phyloP scores from a whole-genome alignment of 2,329 filamentous ascomycete genomes.

The Nemania diffusa region DNA sequence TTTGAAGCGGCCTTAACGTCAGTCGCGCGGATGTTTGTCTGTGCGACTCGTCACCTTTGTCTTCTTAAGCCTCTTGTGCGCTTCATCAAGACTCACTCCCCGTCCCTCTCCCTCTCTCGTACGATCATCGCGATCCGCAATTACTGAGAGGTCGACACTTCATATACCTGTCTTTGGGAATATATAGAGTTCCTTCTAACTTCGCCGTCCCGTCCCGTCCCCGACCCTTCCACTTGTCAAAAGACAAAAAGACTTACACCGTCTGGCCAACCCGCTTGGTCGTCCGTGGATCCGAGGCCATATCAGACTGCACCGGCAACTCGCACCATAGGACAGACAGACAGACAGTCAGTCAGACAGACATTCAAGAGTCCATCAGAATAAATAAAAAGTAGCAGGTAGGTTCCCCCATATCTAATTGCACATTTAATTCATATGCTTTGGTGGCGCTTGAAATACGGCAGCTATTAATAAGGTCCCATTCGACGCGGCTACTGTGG shows the following conservation, averaged over 20 bases:
- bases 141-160: constrained; percentile 39
- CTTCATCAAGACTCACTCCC: constrained; percentile 31
- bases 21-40: constrained; percentile 41
- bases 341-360: too few relatives aligned
- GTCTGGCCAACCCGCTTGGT: constrained; percentile 19
- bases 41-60: constrained; percentile 40
- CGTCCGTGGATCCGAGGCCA: neutral
- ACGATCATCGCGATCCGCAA: constrained; percentile 38
- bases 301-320: neutral
- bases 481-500: constrained; percentile 42
- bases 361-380: constrained; percentile 5
- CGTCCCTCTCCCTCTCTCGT: constrained; percentile 42
- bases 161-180: constrained; percentile 27
- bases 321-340: constrained; percentile 14
- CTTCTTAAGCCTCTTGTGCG: constrained; percentile 39
- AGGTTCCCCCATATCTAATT: constrained; percentile 24
- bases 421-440: constrained; percentile 8
- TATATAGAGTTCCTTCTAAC: constrained; percentile 54
- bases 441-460: constrained; percentile 23
- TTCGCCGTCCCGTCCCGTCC: constrained; percentile 49
- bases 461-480: constrained; percentile 30
- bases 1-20: constrained; percentile 42
- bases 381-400: constrained; percentile 34
- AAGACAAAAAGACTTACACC: constrained; percentile 9
- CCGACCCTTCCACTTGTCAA: constrained; percentile 18